Percentiles rank a stretch among this genome's conserved stretches.
Evolutionary conservation across 2,329 filamentous ascomycete genomes (phyloP).

Genomic region (Passalora sequoiae): DNA sequence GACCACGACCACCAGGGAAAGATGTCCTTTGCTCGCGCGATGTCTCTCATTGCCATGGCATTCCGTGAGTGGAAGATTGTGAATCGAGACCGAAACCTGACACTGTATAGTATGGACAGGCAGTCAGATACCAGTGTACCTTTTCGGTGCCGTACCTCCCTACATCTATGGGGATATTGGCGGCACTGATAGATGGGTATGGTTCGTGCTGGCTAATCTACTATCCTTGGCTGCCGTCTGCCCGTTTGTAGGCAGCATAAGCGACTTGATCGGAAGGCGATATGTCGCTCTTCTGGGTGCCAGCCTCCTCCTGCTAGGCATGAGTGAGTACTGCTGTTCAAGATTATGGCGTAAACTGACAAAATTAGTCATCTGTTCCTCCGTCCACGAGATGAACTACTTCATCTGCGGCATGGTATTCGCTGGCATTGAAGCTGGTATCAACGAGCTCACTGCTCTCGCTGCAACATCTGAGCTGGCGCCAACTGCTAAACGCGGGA

Average conservation of each 20-base stretch:
- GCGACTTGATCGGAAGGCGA: slow-evolving; percentile 58
- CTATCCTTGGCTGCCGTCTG: slow-evolving; percentile 53
- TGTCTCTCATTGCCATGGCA: slow-evolving; percentile 54
- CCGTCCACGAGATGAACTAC: slow-evolving; percentile 51
- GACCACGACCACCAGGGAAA: slow-evolving; percentile 38
- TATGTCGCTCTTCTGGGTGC: slow-evolving; percentile 55
- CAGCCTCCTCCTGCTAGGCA: slow-evolving; percentile 51
- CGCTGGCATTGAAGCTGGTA: slow-evolving; percentile 60
- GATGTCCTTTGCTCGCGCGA: slow-evolving; percentile 49
- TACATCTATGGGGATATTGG: slow-evolving; percentile 23
- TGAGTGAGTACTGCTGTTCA: slow-evolving; percentile 31
- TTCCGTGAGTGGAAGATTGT: slow-evolving; percentile 35
- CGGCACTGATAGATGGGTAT: slow-evolving; percentile 20
- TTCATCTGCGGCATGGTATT: slow-evolving; percentile 60
- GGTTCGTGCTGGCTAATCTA: slow-evolving; percentile 51
- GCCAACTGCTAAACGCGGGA: slow-evolving; percentile 58
- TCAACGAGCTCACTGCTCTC: slow-evolving; percentile 64
- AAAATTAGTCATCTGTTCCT: slow-evolving; percentile 46
- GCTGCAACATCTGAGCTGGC: slow-evolving; percentile 64
- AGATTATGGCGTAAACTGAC: slow-evolving; percentile 25
- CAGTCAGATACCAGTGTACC: slow-evolving; percentile 54
- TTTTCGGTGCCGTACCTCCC: slow-evolving; percentile 35
- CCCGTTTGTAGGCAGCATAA: slow-evolving; percentile 61
- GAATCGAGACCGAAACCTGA: slow-evolving; percentile 2
- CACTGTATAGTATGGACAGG: slow-evolving; percentile 49